Conservation (phyloP, 1,139 yeast species). For the Petasospora rhodanensis region DNA sequence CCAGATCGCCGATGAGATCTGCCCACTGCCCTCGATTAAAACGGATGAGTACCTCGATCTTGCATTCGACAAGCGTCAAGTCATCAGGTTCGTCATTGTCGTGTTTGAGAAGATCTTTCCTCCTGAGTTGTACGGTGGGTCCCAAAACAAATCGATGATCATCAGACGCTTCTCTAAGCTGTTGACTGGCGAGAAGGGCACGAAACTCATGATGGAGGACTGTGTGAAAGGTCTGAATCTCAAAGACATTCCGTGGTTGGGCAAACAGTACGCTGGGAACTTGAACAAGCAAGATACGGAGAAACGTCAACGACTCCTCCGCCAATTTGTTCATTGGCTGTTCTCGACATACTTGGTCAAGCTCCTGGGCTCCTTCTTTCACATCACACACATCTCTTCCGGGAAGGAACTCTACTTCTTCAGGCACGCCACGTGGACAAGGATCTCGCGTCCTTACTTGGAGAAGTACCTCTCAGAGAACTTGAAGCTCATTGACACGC, state of each 20-base stretch:
- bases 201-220: constrained; percentile 27
- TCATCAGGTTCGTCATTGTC: constrained; percentile 38
- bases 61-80: constrained; percentile 29
- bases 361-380: constrained; percentile 55
- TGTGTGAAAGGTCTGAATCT: constrained; percentile 33
- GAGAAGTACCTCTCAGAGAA: constrained; percentile 10
- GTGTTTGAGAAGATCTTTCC: constrained; percentile 51
- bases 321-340: constrained; percentile 54
- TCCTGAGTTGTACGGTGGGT: constrained; percentile 48
- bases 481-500: constrained; percentile 3
- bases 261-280: constrained; percentile 25
- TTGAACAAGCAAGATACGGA: constrained; percentile 37
- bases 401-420: constrained; percentile 41
- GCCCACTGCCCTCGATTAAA: constrained; percentile 6
- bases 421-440: constrained; percentile 58
- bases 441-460: constrained; percentile 29
- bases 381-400: constrained; percentile 56
- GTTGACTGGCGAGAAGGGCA: constrained; percentile 36
- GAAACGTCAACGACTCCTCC: constrained; percentile 33
- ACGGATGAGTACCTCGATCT: constrained; percentile 8
- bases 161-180: constrained; percentile 35
- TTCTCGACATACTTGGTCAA: constrained; percentile 43
- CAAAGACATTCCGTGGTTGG: constrained; percentile 46
- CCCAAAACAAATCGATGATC: constrained; percentile 41
- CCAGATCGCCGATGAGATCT: constrained; percentile 10